These are phyloP conservation scores for Annulohypoxylon truncatum DNA, from an alignment of 2,329 filamentous ascomycete species.

Conservation along the genomic window DNA sequence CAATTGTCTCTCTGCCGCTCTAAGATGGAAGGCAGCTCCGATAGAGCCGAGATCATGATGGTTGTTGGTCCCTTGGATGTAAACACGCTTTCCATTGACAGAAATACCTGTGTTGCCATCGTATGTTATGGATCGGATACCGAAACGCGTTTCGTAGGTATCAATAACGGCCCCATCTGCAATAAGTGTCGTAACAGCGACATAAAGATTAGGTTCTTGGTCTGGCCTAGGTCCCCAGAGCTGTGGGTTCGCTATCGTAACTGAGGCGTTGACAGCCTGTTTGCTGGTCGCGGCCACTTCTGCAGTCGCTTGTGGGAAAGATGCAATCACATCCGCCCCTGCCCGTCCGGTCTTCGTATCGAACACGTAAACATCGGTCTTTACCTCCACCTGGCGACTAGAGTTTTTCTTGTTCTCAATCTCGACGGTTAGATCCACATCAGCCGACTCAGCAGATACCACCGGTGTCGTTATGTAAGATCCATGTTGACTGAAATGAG, in stretches of 20 bases:
- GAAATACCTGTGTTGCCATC: conserved; percentile 55
- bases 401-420: conserved; percentile 58
- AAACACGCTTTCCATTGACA: conserved; percentile 59
- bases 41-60: conserved; percentile 64
- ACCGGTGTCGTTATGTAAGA: conserved; percentile 60
- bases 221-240: conserved; percentile 62
- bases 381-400: conserved; percentile 52
- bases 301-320: conserved; percentile 48
- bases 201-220: conserved; percentile 60
- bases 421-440: conserved; percentile 57
- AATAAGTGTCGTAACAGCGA: conserved; percentile 57
- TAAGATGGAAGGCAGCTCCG: conserved; percentile 61
- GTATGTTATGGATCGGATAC: conserved; percentile 58
- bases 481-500: conserved; percentile 62
- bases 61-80: conserved; percentile 60
- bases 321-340: conserved; percentile 47
- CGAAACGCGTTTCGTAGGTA: conserved; percentile 62
- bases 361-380: conserved; percentile 55
- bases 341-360: conserved; percentile 50
- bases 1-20: conserved; percentile 61
- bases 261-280: conserved; percentile 51
- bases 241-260: conserved; percentile 52
- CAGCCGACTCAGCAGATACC: conserved; percentile 59
- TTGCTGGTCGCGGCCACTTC: conserved; percentile 49
- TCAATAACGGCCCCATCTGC: conserved; percentile 50